Percentiles rank a stretch among this genome's conserved stretches.
Evolutionary conservation across 352 stramenopile genomes (phyloP).

Genomic region (Peronospora farinosa): DNA sequence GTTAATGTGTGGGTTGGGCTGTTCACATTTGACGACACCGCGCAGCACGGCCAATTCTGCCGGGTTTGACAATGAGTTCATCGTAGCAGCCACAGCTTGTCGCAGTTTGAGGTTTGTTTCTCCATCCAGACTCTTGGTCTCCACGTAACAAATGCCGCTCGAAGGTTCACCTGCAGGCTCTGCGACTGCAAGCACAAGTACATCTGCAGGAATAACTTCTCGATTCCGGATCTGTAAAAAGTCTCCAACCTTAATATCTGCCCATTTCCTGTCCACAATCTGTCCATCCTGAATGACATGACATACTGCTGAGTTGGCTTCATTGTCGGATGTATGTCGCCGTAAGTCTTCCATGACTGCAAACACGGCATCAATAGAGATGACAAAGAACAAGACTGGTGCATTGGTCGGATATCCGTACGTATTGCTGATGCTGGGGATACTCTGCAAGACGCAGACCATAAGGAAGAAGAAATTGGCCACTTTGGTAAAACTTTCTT

Average conservation of each 20-base stretch:
- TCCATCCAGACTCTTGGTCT: slow-evolving; percentile 88
- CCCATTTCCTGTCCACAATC: slow-evolving; percentile 70
- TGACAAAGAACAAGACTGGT: slow-evolving; percentile 83
- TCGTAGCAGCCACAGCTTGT: slow-evolving; percentile 61
- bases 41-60: slow-evolving; percentile 49
- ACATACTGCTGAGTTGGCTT: slow-evolving; percentile 72
- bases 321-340: slow-evolving; percentile 70
- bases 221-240: slow-evolving; percentile 74
- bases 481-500: slow-evolving; percentile 84
- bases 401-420: slow-evolving; percentile 76
- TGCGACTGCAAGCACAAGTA: slow-evolving; percentile 72
- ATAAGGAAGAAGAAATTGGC: slow-evolving; percentile 93
- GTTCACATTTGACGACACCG: slow-evolving; percentile 61
- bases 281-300: slow-evolving; percentile 62
- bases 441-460: slow-evolving; percentile 85
- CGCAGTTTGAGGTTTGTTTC: slow-evolving; percentile 91
- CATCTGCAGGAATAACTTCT: slow-evolving; percentile 78
- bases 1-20: slow-evolving; percentile 84
- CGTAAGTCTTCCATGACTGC: slow-evolving; percentile 87
- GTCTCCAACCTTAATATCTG: slow-evolving; percentile 82
- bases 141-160: slow-evolving; percentile 84
- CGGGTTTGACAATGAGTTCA: slow-evolving; percentile 49
- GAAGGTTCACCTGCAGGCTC: slow-evolving; percentile 63
- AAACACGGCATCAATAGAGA: slow-evolving; percentile 87
- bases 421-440: slow-evolving; percentile 77